Evolutionary conservation across 176 grass and related monocot genomes (phyloP).

Genomic region (Tuctoria greenei): DNA sequence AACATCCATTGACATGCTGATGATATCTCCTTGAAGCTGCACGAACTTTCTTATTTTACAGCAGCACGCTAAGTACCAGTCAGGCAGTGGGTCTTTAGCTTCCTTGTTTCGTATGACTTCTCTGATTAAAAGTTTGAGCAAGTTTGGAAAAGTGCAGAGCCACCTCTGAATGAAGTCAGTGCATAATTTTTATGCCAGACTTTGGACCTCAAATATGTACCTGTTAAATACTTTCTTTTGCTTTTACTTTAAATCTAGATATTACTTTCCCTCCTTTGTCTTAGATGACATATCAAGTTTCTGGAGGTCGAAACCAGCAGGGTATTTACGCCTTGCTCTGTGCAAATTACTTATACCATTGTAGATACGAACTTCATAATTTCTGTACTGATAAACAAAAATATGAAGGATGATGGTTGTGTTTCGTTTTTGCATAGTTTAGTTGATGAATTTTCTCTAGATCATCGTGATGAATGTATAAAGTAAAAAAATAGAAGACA

Average conservation of each 20-base stretch:
- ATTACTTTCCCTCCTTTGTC: not conserved
- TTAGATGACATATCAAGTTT: not conserved
- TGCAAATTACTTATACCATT: not conserved
- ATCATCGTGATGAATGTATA: no score
- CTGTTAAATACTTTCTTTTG: constrained; percentile 1
- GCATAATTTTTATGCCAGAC: constrained; percentile 8
- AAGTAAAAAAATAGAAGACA: no score
- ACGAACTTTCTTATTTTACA: constrained; percentile 3
- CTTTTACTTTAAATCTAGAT: not conserved
- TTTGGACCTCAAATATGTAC: not conserved
- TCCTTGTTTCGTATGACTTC: not conserved
- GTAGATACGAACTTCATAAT: not conserved
- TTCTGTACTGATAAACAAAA: no score
- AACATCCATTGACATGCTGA: not conserved
- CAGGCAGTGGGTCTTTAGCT: not conserved
- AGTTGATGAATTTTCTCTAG: no score
- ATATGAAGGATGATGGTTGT: no score
- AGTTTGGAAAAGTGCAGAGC: not conserved
- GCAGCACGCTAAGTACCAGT: not conserved
- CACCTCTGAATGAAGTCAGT: not conserved
- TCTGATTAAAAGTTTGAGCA: not conserved
- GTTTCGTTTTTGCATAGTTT: no score
- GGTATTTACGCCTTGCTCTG: not conserved
- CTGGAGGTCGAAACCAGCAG: not conserved
- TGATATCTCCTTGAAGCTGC: not conserved